phyloP scores from a whole-genome alignment of 1,284 basidiomycete species.

The Hymenochaete sp. region DNA sequence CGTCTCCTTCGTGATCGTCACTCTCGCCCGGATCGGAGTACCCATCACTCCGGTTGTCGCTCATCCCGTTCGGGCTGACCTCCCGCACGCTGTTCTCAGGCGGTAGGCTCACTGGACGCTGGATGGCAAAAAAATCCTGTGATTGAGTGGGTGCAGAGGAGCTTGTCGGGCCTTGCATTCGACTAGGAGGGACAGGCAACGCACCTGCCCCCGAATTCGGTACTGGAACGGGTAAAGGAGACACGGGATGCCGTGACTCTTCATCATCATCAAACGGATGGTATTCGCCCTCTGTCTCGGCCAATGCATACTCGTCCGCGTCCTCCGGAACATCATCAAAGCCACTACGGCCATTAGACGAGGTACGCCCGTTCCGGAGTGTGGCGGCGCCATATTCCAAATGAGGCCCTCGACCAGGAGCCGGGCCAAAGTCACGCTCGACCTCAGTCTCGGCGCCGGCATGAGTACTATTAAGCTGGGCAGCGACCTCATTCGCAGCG shows the following conservation, averaged over 20 bases:
- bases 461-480: constrained; percentile 24
- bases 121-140: no score
- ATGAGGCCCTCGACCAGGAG: constrained; percentile 1
- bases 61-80: no score
- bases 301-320: constrained; percentile 11
- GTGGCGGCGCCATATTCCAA: constrained; percentile 19
- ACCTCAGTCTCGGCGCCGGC: constrained; percentile 51
- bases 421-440: constrained; percentile 33
- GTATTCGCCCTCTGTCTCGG: constrained; percentile 3
- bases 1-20: no score
- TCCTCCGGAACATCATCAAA: constrained; percentile 14
- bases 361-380: constrained; percentile 17
- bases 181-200: background rate
- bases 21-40: no score
- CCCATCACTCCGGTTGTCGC: no score
- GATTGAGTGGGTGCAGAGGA: background rate
- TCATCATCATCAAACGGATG: background rate
- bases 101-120: no score
- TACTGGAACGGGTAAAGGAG: constrained; percentile 6
- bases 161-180: background rate
- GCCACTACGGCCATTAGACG: background rate
- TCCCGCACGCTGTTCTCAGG: no score
- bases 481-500: constrained; percentile 20
- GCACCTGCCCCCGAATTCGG: constrained; percentile 3
- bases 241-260: constrained; percentile 4